Conservation (phyloP, 108 stramenopile genomes). For the Skeletonema tropicum region DNA sequence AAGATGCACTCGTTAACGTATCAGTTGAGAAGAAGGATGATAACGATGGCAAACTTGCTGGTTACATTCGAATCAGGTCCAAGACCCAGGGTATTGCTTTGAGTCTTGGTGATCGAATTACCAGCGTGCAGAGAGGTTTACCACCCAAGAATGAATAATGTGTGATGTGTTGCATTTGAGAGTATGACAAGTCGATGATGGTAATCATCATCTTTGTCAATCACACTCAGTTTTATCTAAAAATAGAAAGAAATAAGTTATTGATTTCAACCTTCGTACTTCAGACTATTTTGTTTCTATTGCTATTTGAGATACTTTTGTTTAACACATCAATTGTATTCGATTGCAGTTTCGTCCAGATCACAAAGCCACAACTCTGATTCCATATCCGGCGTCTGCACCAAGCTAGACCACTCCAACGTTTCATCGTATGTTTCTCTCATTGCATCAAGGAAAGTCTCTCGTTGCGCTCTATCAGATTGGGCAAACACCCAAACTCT, state of each 20-base stretch:
- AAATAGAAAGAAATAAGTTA: not conserved
- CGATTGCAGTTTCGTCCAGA: constrained; percentile 67
- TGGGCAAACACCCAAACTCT: constrained; percentile 84
- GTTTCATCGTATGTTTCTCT: constrained; percentile 9
- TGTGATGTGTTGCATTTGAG: constrained; percentile 5
- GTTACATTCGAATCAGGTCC: constrained; percentile 98
- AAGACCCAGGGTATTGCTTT: constrained; percentile 99
- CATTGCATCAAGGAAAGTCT: constrained; percentile 53
- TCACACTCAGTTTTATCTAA: not conserved
- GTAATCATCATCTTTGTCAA: constrained; percentile 1
- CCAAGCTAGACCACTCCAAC: constrained; percentile 29
- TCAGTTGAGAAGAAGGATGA: constrained; percentile 99
- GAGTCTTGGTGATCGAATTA: constrained; percentile 98
- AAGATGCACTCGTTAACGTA: constrained; percentile 99
- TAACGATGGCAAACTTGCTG: constrained; percentile 94
- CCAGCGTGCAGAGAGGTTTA: constrained; percentile 89
- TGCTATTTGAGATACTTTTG: not conserved
- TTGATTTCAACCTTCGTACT: not conserved
- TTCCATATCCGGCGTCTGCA: constrained; percentile 22
- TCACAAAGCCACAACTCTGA: constrained; percentile 59
- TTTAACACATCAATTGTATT: constrained; percentile 37
- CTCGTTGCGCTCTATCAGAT: constrained; percentile 76
- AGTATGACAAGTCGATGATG: not conserved
- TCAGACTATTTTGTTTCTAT: not conserved
- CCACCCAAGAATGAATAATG: constrained; percentile 36